Base-by-base conservation (phyloP, 805 yeast species). In the Candida ovalis region DNA sequence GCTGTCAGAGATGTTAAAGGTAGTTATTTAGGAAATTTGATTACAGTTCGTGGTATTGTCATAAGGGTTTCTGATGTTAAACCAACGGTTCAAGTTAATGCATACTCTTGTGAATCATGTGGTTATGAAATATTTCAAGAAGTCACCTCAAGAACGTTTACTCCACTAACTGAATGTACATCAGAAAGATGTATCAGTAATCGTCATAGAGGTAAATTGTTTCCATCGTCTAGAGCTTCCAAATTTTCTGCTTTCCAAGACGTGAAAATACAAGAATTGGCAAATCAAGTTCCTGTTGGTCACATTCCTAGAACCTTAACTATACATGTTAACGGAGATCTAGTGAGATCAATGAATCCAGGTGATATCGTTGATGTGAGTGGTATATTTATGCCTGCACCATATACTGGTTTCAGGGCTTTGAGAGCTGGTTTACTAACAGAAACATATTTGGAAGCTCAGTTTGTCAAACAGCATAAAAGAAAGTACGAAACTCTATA, bases 81-180 rank as follows among this genome's bases (percentile, higher is more conserved):
- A 67, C 99, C 99, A 3, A 75, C 88, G 5, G 88, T 94, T 7
- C 73, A 80, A 51, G 97, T 94, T 46, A 89, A 86, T 59, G 98
- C 99, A 1, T 95, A 92, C 65, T 88, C 98, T 6, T 94, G 99
- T 71, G 99, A 94, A 65, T 86, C 86, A 59, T 94, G 99, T 75
- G 99, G 99, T 42, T 86, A 80, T 68, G 99, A 94, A 70, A 82
- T 89, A 45, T 94, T 95, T 76, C 98, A 94, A 72, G 98, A 95
- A 66, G 96, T 94, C 55, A 84, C 80, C 55, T 72, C 91, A 18
- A 82, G 83, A 63, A 82, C 87, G 40, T 95, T 88, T 69, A 82
- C 86, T 25, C 99, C 99, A n/a, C 71, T 90, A 45, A 65, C 73
- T 3, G 96, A 90, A 61, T 94, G 99, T 72, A 81, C 90, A 1